Percentiles rank a stretch among this genome's conserved stretches.
Conservation (phyloP, 164 flowering plant genomes). For the Stephania japonica region DNA sequence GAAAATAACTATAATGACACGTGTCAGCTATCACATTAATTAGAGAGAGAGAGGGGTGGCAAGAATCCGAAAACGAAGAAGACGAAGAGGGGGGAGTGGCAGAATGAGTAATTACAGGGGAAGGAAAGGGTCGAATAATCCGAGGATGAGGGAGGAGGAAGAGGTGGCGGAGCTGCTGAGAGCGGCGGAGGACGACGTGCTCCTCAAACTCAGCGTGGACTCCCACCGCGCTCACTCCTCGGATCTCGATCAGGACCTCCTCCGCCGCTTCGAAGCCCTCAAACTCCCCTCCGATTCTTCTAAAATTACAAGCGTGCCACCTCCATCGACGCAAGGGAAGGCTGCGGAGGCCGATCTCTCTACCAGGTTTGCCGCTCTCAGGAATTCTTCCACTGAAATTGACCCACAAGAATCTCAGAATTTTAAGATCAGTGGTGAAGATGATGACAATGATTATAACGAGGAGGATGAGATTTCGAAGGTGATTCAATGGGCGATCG, state of each 20-base stretch:
- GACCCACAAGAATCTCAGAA: no score
- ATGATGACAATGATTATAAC: slow-evolving; percentile 6
- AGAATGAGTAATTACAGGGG: slow-evolving; percentile 11
- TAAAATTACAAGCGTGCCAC: slow-evolving; percentile 11
- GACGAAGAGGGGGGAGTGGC: not conserved
- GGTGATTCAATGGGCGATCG: slow-evolving; percentile 71
- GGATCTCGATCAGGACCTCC: slow-evolving; percentile 42
- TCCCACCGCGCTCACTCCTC: slow-evolving; percentile 39
- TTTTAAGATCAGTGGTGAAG: not conserved
- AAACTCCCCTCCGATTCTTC: slow-evolving; percentile 23
- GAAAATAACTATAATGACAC: not conserved
- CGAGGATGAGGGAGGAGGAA: slow-evolving; percentile 12
- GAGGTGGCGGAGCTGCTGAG: slow-evolving; percentile 57
- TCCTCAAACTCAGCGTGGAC: slow-evolving; percentile 42
- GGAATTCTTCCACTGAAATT: slow-evolving; percentile 18
- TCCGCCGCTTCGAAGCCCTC: slow-evolving; percentile 57
- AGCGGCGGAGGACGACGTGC: slow-evolving; percentile 55
- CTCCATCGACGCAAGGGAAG: not conserved
- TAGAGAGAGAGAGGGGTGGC: not conserved
- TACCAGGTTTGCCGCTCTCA: slow-evolving; percentile 61
- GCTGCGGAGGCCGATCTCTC: slow-evolving; percentile 37
- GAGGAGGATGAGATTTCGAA: slow-evolving; percentile 36
- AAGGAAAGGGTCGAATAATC: not conserved
- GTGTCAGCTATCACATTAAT: not conserved
- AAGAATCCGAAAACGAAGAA: not conserved